Percentiles rank a stretch among this genome's conserved stretches.
Evolutionary conservation across 306 rosid genomes (phyloP).

Genomic region (Rosa lucieae): DNA sequence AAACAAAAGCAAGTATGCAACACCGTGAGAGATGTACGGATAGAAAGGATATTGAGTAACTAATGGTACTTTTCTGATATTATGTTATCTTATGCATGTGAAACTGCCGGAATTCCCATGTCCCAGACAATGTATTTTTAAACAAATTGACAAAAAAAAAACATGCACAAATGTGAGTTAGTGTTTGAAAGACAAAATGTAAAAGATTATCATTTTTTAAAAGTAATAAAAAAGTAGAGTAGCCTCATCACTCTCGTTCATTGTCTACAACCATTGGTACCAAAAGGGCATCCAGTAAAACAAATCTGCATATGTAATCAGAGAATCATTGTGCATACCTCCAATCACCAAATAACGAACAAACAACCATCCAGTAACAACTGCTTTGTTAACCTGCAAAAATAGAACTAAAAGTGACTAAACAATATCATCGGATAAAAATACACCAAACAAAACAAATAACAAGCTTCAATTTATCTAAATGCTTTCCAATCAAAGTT

Average conservation of each 20-base stretch:
- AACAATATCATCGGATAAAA: neutral
- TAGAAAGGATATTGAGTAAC: neutral
- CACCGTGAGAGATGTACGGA: neutral
- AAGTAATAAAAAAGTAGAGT: neutral
- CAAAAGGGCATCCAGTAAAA: neutral
- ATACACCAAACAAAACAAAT: neutral
- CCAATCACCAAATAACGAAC: conserved; percentile 97
- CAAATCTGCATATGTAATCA: neutral
- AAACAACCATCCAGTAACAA: conserved; percentile 95
- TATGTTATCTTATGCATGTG: neutral
- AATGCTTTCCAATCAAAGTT: neutral
- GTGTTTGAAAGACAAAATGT: neutral
- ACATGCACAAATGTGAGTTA: neutral
- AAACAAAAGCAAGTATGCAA: neutral
- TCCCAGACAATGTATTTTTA: neutral
- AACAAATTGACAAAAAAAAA: neutral
- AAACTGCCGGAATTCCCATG: neutral
- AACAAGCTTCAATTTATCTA: neutral
- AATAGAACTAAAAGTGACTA: conserved; percentile 21
- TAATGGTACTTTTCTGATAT: neutral
- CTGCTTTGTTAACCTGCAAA: conserved; percentile 87
- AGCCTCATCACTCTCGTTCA: neutral
- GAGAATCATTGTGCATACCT: conserved; percentile 51
- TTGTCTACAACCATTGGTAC: neutral
- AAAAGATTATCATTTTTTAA: neutral